A percentile compares a stretch with the other conserved stretches of the same genome.
Evolutionary conservation across 257 asterid species (phyloP).

Genomic region (Leptodermis oblonga): DNA sequence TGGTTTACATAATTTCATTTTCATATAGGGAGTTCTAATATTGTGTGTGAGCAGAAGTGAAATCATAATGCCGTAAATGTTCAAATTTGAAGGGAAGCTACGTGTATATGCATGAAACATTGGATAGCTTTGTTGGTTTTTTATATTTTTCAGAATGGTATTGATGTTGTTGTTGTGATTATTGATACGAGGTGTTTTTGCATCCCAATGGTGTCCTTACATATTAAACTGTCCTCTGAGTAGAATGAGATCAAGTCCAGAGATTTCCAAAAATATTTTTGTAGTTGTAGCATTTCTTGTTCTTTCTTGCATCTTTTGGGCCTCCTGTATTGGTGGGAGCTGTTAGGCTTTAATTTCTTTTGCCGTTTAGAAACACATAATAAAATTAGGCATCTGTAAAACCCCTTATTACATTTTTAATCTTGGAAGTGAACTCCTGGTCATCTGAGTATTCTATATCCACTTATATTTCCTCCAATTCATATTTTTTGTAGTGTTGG

Average conservation of each 20-base stretch:
- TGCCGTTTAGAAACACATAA: not conserved
- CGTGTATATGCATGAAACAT: not conserved
- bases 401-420: not conserved
- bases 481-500: constrained; percentile 20
- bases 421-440: not conserved
- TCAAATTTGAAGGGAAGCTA: not conserved
- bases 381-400: not conserved
- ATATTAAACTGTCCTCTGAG: not conserved
- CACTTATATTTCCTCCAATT: constrained; percentile 4
- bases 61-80: not conserved
- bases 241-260: not conserved
- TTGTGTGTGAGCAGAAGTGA: not conserved
- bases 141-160: not conserved
- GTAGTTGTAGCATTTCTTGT: not conserved
- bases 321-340: not conserved
- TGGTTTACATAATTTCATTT: constrained; percentile 36
- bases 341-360: not conserved
- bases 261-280: not conserved
- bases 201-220: not conserved
- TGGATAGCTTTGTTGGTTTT: not conserved
- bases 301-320: not conserved
- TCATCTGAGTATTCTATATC: not conserved
- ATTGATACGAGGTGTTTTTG: not conserved
- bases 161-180: not conserved
- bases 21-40: constrained; percentile 4